phyloP scores from a whole-genome alignment of 2,329 filamentous ascomycete genomes.

The Catunica adiposa region DNA sequence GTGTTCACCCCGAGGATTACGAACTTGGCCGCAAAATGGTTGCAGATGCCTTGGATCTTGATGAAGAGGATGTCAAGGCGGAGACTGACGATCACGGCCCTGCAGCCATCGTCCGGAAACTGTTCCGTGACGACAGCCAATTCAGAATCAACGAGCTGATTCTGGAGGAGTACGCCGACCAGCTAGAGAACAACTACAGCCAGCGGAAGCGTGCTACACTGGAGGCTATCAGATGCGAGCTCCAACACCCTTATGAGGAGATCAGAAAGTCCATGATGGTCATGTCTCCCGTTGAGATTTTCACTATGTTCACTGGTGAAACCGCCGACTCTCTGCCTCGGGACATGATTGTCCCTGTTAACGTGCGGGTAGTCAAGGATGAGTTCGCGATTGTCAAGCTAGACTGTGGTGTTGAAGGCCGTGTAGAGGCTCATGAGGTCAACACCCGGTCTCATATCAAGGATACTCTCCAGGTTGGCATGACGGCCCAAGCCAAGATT shows the following conservation, averaged over 20 bases:
- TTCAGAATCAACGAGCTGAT: conserved; percentile 94
- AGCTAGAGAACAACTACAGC: conserved; percentile 81
- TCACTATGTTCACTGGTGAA: conserved; percentile 93
- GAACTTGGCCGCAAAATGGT: conserved; percentile 97
- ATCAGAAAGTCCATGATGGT: conserved; percentile 63
- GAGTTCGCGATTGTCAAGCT: conserved; percentile 88
- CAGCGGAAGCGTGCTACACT: conserved; percentile 90
- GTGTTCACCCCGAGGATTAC: conserved; percentile 96
- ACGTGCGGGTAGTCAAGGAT: conserved; percentile 73
- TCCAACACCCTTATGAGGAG: conserved; percentile 88
- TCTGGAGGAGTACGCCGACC: conserved; percentile 90
- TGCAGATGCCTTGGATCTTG: conserved; percentile 85
- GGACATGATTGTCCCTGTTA: conserved; percentile 84
- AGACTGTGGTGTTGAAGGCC: conserved; percentile 85
- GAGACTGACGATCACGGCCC: conserved; percentile 81
- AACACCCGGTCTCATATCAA: conserved; percentile 56
- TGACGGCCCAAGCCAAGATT: conserved; percentile 79
- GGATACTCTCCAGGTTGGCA: conserved; percentile 58
- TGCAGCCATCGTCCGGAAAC: conserved; percentile 78
- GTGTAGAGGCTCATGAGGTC: conserved; percentile 68
- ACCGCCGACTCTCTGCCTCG: conserved; percentile 67
- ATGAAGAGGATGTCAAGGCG: conserved; percentile 94
- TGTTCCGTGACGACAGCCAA: conserved; percentile 87
- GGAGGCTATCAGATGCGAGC: conserved; percentile 86
- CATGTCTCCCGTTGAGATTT: conserved; percentile 61